Evolutionary conservation across 2,329 filamentous ascomycete genomes (phyloP), one percentile per base, ranked within the genome.

Genomic region (Cladosporium sphaerospermum): DNA sequence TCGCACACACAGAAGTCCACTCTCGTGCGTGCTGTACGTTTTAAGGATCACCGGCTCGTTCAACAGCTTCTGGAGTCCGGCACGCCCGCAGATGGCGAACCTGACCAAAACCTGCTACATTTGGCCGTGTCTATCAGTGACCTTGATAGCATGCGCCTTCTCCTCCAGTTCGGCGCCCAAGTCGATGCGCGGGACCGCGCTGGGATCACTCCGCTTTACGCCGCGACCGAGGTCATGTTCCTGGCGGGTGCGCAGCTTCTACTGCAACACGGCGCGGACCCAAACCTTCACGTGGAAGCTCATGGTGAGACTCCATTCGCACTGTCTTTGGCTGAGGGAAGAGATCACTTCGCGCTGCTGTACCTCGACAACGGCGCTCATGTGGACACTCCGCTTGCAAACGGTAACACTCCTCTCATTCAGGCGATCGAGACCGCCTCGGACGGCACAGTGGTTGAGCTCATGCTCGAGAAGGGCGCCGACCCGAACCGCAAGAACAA

Each of bases 261-360:
- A 4, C 73, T 84, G 58, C 84, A 85, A 67, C 85, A 86, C 56
- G 81, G 82, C 9, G 80, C 80, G 13, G 80, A 81, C 62, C 76
- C 77, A 9, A 82, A 82, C 61, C 70, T 79, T 43, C 67, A 71
- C 1, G 70, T 73, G 1, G 76, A 79, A 0, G 66, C 74, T 0
- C 75, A 78, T 9, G 66, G 73, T 3, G 81, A 84, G 56, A 77
- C 79, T 1, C 78, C 84, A 0, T 86, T 32, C 72, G 75, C 14
- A 59, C 75, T 46, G 74, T 82, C 13, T 71, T 76, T 43, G 63
- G 56, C 72, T 1, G 74, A 76, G 44, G 77, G 78, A 61, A 80
- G 80, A 59, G 69, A 78, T 23, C 77, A 79, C 52, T 73, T 86
- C 18, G 72, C 79, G 0, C 79, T 84, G 55, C 71, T 84, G 3